These are phyloP conservation scores for Bifiguratus adelaidae DNA, from an alignment of 192 early-diverging fungal species.

Conservation along the genomic window DNA sequence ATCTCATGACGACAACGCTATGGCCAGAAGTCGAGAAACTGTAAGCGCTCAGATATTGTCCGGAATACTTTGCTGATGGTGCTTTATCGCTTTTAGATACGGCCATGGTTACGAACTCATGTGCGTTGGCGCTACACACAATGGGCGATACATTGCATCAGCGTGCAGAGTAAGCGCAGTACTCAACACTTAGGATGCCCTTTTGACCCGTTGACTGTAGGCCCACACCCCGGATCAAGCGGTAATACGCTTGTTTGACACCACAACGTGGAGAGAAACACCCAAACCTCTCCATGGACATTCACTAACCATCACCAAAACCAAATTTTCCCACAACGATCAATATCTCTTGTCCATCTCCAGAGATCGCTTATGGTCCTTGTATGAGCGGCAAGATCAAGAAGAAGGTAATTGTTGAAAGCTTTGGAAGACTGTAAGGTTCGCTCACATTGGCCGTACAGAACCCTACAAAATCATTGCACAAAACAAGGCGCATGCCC, in stretches of 20 bases:
- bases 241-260: slow-evolving; percentile 57
- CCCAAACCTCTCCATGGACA: slow-evolving; percentile 50
- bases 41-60: slow-evolving; percentile 18
- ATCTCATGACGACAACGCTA: slow-evolving; percentile 77
- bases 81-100: slow-evolving; percentile 24
- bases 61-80: slow-evolving; percentile 3
- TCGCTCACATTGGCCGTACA: too few relatives aligned
- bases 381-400: slow-evolving; percentile 51
- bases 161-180: slow-evolving; percentile 46
- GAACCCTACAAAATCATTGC: slow-evolving; percentile 47
- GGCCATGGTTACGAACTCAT: slow-evolving; percentile 95
- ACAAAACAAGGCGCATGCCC: slow-evolving; percentile 72
- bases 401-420: slow-evolving; percentile 12
- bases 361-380: slow-evolving; percentile 80
- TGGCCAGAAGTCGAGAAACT: slow-evolving; percentile 97
- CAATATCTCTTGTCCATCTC: slow-evolving; percentile 66
- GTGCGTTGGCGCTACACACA: slow-evolving; percentile 57
- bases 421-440: too few relatives aligned
- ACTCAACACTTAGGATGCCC: neutral
- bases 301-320: slow-evolving; percentile 71
- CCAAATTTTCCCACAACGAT: slow-evolving; percentile 71
- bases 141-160: slow-evolving; percentile 64
- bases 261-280: slow-evolving; percentile 58
- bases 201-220: slow-evolving; percentile 11
- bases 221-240: slow-evolving; percentile 65